Conservation (phyloP, 768 basidiomycete species). For the Fomitopsis pulvina region DNA sequence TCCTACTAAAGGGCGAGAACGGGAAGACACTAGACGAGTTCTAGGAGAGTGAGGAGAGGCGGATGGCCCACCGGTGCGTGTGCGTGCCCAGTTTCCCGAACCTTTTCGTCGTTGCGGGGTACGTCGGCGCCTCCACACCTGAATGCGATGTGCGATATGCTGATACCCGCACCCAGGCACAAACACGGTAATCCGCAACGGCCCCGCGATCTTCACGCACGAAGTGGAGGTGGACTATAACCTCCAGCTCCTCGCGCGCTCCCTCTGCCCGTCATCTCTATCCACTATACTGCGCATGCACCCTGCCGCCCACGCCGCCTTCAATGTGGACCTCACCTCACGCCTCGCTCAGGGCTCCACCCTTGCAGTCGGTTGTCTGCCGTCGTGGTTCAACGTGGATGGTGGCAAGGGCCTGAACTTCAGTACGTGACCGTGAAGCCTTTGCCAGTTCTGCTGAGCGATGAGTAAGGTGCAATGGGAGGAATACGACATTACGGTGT, state of each 20-base stretch:
- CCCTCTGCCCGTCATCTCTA: conserved; percentile 7
- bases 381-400: conserved; percentile 8
- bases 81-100: conserved; percentile 31
- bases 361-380: not conserved
- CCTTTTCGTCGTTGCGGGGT: conserved; percentile 27
- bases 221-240: conserved; percentile 17
- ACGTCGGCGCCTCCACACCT: not conserved
- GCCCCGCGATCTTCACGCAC: conserved; percentile 15
- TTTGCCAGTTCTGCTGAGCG: conserved; percentile 7
- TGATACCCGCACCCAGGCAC: conserved; percentile 16
- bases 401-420: conserved; percentile 8
- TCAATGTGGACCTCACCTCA: conserved; percentile 17
- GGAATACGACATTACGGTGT: conserved; percentile 2
- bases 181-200: conserved; percentile 17
- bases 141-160: too few species aligned
- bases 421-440: conserved; percentile 8
- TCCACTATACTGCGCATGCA: conserved; percentile 15
- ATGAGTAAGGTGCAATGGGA: conserved; percentile 7
- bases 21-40: conserved; percentile 22
- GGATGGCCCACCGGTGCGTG: conserved; percentile 28
- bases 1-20: conserved; percentile 17
- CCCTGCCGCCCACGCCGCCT: conserved; percentile 17
- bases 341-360: conserved; percentile 4
- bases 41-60: conserved; percentile 24
- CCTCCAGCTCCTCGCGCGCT: conserved; percentile 10